Percentiles rank a stretch among this genome's conserved stretches.
These are phyloP conservation scores for Boletus rufocinnamomeus DNA, from an alignment of 768 basidiomycete genomes.

Conservation along the genomic window DNA sequence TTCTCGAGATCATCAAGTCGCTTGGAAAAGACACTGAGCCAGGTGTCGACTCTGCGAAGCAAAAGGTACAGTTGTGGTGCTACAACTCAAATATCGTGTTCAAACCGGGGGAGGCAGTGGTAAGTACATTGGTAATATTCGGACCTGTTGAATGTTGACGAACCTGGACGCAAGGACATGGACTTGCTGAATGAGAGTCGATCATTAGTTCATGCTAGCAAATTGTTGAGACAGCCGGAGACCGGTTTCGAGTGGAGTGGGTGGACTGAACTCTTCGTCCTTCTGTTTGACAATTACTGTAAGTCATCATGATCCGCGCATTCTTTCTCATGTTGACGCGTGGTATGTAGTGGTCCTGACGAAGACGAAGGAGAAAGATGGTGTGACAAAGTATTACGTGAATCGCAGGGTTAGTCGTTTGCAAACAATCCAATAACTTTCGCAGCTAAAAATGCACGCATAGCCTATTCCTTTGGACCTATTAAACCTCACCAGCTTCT, in stretches of 20 bases:
- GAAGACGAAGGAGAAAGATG: conserved; percentile 79
- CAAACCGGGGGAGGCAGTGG: conserved; percentile 74
- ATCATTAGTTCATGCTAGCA: conserved; percentile 81
- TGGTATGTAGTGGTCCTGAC: conserved; percentile 76
- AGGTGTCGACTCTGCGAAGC: conserved; percentile 81
- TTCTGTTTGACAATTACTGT: conserved; percentile 96
- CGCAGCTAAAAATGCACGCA: conserved; percentile 1
- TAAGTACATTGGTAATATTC: conserved; percentile 28
- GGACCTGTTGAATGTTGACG: background rate
- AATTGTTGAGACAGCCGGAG: conserved; percentile 84
- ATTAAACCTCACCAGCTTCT: conserved; percentile 81
- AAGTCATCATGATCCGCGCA: conserved; percentile 31
- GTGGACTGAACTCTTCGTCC: conserved; percentile 87
- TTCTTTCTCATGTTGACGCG: conserved; percentile 13
- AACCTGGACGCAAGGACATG: conserved; percentile 61
- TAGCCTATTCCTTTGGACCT: conserved; percentile 94
- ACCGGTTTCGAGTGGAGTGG: conserved; percentile 85
- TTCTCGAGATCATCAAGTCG: conserved; percentile 83
- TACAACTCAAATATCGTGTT: conserved; percentile 79
- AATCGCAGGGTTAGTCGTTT: conserved; percentile 65
- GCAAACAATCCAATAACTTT: background rate
- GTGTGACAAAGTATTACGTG: conserved; percentile 73
- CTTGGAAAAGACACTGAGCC: conserved; percentile 87
- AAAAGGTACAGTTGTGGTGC: conserved; percentile 88
- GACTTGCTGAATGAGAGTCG: conserved; percentile 84